Conservation (phyloP, 352 stramenopile species). For the Globisporangium sylvaticum region DNA sequence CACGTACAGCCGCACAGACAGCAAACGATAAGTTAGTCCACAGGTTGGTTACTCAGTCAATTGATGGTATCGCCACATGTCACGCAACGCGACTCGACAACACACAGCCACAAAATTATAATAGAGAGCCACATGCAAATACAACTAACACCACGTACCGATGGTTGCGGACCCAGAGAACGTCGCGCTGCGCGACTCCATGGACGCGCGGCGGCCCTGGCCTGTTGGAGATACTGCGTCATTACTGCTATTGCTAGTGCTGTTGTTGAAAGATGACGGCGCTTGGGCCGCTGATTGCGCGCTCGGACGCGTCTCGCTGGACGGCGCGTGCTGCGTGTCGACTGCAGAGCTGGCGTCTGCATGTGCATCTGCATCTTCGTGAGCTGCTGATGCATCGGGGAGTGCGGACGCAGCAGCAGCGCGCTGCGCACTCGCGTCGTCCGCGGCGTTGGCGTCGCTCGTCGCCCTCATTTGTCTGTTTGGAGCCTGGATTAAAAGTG, state of each 20-base stretch:
- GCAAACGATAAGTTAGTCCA: background rate
- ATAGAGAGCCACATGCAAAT: background rate
- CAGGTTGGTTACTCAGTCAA: background rate
- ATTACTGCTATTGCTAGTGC: too few relatives aligned
- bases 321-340: background rate
- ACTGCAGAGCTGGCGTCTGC: background rate
- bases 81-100: constrained; percentile 5
- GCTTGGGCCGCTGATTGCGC: background rate
- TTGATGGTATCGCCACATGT: background rate
- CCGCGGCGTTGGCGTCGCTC: too few relatives aligned
- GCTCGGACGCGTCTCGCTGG: background rate
- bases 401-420: too few relatives aligned
- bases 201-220: background rate
- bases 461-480: too few relatives aligned
- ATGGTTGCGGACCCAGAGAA: constrained; percentile 6
- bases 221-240: background rate
- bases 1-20: background rate
- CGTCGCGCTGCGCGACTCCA: constrained; percentile 10
- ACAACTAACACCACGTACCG: background rate
- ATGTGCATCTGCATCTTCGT: background rate
- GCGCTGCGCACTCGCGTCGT: too few relatives aligned
- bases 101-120: background rate
- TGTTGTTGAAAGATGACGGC: background rate
- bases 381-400: too few relatives aligned
- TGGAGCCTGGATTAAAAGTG: too few relatives aligned